Conservation (phyloP, 2,329 filamentous ascomycete genomes). For the Pezicula carpinea region DNA sequence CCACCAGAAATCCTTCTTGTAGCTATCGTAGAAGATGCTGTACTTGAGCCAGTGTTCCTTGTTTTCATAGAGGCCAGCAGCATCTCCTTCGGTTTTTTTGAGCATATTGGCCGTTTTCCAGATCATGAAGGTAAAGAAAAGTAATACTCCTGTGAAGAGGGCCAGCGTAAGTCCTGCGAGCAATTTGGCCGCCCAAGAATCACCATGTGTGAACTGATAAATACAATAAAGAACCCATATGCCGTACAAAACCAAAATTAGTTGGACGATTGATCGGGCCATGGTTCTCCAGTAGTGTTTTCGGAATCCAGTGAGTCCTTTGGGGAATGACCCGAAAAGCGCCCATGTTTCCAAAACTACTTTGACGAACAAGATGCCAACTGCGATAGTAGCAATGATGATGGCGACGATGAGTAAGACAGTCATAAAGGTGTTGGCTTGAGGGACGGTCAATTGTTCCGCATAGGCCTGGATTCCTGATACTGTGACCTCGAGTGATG, state of each 20-base stretch:
- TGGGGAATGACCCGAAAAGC: slow-evolving; percentile 81
- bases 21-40: slow-evolving; percentile 94
- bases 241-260: slow-evolving; percentile 89
- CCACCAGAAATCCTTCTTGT: slow-evolving; percentile 96
- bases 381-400: slow-evolving; percentile 75
- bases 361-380: slow-evolving; percentile 85
- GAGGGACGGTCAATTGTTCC: slow-evolving; percentile 79
- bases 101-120: slow-evolving; percentile 69
- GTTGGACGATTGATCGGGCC: slow-evolving; percentile 79
- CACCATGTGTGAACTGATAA: slow-evolving; percentile 89
- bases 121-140: slow-evolving; percentile 81
- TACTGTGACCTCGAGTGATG: slow-evolving; percentile 47
- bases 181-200: slow-evolving; percentile 87
- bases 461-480: slow-evolving; percentile 76
- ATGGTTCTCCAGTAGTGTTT: slow-evolving; percentile 96
- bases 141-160: slow-evolving; percentile 76
- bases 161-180: slow-evolving; percentile 78
- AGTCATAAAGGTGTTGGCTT: slow-evolving; percentile 94
- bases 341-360: slow-evolving; percentile 88
- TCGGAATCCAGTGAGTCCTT: slow-evolving; percentile 76
- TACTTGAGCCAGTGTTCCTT: slow-evolving; percentile 93
- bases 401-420: slow-evolving; percentile 86
- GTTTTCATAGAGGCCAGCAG: slow-evolving; percentile 73
- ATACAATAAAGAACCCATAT: slow-evolving; percentile 95
- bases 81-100: slow-evolving; percentile 71